Base-by-base conservation (phyloP, 371 early-diverging fungal genomes). In the Rhizopus sp. region DNA sequence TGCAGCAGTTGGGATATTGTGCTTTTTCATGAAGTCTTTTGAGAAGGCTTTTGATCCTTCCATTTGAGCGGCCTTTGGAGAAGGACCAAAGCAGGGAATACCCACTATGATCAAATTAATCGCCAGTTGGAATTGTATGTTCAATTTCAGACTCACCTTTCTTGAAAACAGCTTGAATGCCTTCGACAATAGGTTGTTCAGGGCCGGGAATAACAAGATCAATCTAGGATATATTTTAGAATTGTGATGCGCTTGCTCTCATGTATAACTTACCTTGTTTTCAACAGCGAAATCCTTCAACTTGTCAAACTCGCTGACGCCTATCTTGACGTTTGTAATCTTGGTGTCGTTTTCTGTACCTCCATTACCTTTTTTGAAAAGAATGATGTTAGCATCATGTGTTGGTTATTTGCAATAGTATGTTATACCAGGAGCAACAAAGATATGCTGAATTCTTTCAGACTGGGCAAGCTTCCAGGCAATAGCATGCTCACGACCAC, bases 1-100 rank as follows among this genome's bases (percentile, higher is more conserved):
- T 7, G 87, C 88, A 6, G 98, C 98, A 1, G 98, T 98, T 7
- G 98, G 98, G 63, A 98, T 96, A 59, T 81, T 72, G 81, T 98
- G 94, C 72, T 86, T 88, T 72, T 86, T 83, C 98, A 98, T 98
- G 69, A 98, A 98, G 69, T 96, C 93, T 76, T 97, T 98, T 62
- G 94, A 90, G 70, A 94, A 98, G 8, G 97, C 93, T 82, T 98
- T 98, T 61, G 97, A 96, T 4, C 96, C 97, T 76, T 98, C 98
- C 79, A 98, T 86, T 51, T 77, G 80, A 47, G 97, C 94, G 29
- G 98, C 98, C 62, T 85, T 86, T 46, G 77, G 67, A 17, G 95
- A 93, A 33, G 98, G 98, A 7, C 97, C 98, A 63, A 98, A 97
- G 66, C 90, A 90, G 7, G 94, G 87, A 62, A 97, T 92, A 50